Base-by-base conservation (phyloP, 2,329 filamentous ascomycete genomes). In the Aspergillus fructus region DNA sequence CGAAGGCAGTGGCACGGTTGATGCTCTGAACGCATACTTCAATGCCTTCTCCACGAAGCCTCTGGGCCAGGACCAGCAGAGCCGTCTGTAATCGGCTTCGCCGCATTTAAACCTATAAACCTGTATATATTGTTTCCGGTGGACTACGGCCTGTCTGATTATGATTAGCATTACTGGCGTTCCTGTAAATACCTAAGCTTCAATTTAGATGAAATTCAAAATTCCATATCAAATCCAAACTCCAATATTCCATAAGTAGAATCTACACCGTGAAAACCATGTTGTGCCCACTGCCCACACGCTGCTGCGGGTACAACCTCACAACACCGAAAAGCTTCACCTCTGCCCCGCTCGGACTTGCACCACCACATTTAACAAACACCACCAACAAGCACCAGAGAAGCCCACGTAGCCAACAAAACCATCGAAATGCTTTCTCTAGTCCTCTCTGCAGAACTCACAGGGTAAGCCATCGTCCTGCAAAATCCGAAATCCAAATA, bases 11-110 rank as follows among this genome's bases (percentile, higher is more conserved):
- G 90, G 86, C 15, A 96, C 92, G 0, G 86, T 90, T 0, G 89
- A 96, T 66, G 90, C 87, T 15, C 77, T 97, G 65, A 90, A 97
- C 68, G 81, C 83, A 62, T 97, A 96, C 72, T 97, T 96, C 75
- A 81, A 82, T 5, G 74, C 86, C 1, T 93, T 96, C 66, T 83
- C 83, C 54, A 83, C 85, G 11, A 91, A 89, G 77, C 53, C 67
- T 7, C 50, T 75, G 17, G 72, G 73, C 17, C 68, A 73, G 58
- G 70, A 67, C 34, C 63, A 67, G 42, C 68, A 72, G 54, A 74
- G 72, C 64, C 73, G 71, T 52, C 66, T 75, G 59, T 75, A 62
- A 57, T 60, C 46, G 5, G 15, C 23, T 27, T 55, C 23, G 17
- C 23, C 8, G 13, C 4, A 49, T 37, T 12, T 43, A 11, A 30